Conservation (phyloP, 345 rosid genomes). For the Geranium brycei region DNA sequence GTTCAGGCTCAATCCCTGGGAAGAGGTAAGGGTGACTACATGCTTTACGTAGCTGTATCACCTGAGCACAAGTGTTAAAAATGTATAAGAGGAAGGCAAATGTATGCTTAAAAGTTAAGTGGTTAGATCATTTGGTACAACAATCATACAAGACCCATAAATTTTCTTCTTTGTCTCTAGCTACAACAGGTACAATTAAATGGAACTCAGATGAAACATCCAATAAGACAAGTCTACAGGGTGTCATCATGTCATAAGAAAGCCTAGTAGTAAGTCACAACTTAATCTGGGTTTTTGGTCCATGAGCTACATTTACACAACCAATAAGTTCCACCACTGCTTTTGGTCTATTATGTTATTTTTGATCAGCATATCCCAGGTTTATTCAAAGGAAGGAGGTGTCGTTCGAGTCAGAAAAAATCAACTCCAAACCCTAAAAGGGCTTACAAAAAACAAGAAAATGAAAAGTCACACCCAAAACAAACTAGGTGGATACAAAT, state of each 20-base stretch:
- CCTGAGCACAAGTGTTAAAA: conserved; percentile 25
- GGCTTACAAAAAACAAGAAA: too few species aligned
- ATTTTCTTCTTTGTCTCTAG: neutral
- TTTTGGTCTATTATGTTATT: neutral
- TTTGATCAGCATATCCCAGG: too few species aligned
- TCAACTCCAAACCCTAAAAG: too few species aligned
- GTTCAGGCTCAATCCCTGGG: conserved; percentile 90
- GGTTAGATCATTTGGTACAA: neutral
- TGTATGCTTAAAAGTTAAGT: neutral
- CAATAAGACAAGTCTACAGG: neutral
- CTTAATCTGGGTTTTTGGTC: neutral
- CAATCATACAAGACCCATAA: too few species aligned
- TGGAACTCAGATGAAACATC: neutral
- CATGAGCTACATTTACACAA: too few species aligned
- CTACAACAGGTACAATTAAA: neutral
- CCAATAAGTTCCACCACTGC: neutral
- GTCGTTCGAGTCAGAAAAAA: too few species aligned
- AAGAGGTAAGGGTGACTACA: conserved; percentile 93
- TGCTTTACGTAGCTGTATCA: conserved; percentile 76
- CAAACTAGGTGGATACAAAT: too few species aligned
- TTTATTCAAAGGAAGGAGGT: too few species aligned
- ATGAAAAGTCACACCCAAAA: too few species aligned
- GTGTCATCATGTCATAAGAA: neutral
- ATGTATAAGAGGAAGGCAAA: neutral
- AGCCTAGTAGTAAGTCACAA: neutral